A percentile compares a stretch with the other conserved stretches of the same genome.
Evolutionary conservation across 306 rosid species (phyloP).

Genomic region (Sicyos edulis): DNA sequence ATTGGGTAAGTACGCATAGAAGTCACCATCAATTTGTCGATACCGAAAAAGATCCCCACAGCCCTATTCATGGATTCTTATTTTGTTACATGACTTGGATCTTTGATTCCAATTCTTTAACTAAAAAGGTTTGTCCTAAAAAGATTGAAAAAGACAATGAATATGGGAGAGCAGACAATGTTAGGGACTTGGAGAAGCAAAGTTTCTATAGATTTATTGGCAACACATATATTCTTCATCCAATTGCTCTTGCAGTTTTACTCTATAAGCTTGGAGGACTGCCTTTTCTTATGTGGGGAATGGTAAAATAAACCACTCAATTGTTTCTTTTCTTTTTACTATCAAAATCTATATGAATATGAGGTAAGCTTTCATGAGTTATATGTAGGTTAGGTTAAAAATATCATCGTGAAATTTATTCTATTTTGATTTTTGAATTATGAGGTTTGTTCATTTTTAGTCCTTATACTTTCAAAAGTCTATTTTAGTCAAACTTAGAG

Average conservation of each 20-base stretch:
- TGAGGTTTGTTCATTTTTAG: no score
- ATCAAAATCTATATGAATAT: no score
- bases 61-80: slow-evolving; percentile 83
- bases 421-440: no score
- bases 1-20: slow-evolving; percentile 88
- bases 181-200: slow-evolving; percentile 65
- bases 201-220: slow-evolving; percentile 50
- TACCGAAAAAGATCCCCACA: slow-evolving; percentile 82
- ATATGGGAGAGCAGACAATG: slow-evolving; percentile 46
- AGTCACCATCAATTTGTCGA: slow-evolving; percentile 83
- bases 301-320: slow-evolving; percentile 38
- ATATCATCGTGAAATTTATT: no score
- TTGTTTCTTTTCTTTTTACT: no score
- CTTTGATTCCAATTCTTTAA: slow-evolving; percentile 50
- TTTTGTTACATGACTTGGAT: slow-evolving; percentile 78
- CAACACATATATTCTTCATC: slow-evolving; percentile 48
- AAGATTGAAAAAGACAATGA: slow-evolving; percentile 8
- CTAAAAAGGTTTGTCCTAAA: slow-evolving; percentile 35
- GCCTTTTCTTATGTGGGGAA: slow-evolving; percentile 82
- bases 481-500: no score
- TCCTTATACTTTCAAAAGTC: no score
- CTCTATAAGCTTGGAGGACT: slow-evolving; percentile 63
- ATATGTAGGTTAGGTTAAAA: no score
- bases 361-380: no score
- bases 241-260: slow-evolving; percentile 26